phyloP scores from a whole-genome alignment of 345 rosid genomes.

The Syzygium aqueum region DNA sequence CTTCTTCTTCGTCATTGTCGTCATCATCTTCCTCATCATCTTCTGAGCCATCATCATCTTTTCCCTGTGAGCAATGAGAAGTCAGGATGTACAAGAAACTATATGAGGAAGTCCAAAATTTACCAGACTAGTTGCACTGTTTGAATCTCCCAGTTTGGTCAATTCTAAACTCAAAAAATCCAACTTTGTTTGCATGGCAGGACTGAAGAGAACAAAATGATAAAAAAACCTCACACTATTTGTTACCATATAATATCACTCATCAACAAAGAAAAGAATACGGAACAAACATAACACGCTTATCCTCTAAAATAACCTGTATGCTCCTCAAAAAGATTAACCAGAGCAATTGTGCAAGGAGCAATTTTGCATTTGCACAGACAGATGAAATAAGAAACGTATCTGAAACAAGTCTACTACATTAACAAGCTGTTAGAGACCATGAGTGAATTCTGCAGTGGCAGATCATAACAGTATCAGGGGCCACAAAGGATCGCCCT shows the following conservation, averaged over 20 bases:
- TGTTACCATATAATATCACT: not conserved
- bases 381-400: not conserved
- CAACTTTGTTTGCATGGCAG: not conserved
- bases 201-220: not conserved
- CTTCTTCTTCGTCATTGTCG: slow-evolving; percentile 10
- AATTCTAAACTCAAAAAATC: not conserved
- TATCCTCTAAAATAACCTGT: not conserved
- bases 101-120: not conserved
- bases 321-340: not conserved
- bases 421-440: not conserved
- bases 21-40: slow-evolving; percentile 11
- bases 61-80: slow-evolving; percentile 3
- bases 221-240: not conserved
- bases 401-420: not conserved
- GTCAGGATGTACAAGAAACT: not conserved
- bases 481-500: not conserved
- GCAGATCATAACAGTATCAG: not conserved
- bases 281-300: not conserved
- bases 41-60: slow-evolving; percentile 7
- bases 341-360: not conserved
- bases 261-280: not conserved
- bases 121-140: not conserved
- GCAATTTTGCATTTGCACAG: not conserved
- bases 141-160: not conserved
- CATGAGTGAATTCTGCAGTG: not conserved